Conservation (phyloP, 2,329 filamentous ascomycete genomes). For the Periconia digitata region DNA sequence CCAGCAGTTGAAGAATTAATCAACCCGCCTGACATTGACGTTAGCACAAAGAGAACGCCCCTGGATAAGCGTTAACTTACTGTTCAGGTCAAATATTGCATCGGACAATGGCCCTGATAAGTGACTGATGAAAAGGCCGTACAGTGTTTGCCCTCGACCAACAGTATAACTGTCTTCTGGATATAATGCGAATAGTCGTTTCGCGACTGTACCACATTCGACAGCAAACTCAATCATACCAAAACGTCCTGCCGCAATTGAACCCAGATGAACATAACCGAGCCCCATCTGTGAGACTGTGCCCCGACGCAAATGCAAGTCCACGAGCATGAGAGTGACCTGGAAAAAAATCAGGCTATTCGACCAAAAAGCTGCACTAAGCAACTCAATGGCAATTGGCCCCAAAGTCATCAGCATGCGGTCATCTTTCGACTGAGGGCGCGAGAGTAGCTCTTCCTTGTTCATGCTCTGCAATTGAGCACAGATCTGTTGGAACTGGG, state of each 20-base stretch:
- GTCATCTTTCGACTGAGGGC: constrained; percentile 48
- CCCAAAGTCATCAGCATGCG: constrained; percentile 64
- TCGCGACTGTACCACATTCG: constrained; percentile 63
- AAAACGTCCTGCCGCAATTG: constrained; percentile 69
- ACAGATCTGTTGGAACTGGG: constrained; percentile 62
- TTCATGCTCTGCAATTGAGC: constrained; percentile 45
- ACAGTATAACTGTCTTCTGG: constrained; percentile 60
- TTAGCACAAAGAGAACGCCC: neutral
- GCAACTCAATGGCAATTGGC: constrained; percentile 69
- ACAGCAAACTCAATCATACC: constrained; percentile 69
- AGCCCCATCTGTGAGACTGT: constrained; percentile 70
- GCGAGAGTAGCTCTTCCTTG: constrained; percentile 51
- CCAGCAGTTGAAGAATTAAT: constrained; percentile 68
- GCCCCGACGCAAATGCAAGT: constrained; percentile 65
- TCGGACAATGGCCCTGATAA: constrained; percentile 64
- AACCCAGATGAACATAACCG: constrained; percentile 67
- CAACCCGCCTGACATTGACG: constrained; percentile 51
- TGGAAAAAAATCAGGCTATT: constrained; percentile 73
- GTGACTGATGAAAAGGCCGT: constrained; percentile 71
- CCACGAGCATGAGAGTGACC: constrained; percentile 66
- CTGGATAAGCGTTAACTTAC: constrained; percentile 3
- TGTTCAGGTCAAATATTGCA: constrained; percentile 63
- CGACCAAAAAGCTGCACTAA: constrained; percentile 73
- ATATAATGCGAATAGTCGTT: constrained; percentile 65
- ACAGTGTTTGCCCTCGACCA: constrained; percentile 69